Evolutionary conservation across 495 filamentous ascomycete species (phyloP), one percentile per base, ranked within the genome.

Genomic region (Echria macrotheca): DNA sequence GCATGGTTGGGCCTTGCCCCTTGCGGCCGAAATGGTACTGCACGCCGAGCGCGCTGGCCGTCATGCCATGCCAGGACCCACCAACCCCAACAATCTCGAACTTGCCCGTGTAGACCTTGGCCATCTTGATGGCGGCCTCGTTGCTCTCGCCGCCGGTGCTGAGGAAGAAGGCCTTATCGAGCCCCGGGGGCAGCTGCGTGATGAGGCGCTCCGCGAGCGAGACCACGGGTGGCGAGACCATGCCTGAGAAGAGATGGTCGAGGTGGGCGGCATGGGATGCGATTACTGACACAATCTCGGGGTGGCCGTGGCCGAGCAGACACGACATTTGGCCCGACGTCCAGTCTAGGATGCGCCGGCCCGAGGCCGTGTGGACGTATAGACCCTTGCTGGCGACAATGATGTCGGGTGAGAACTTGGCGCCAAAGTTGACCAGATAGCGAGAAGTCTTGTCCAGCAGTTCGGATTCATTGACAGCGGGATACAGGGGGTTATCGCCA

Each of bases 301-400:
- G 75, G 49, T 80, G 70, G 0, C 69, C 71, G 50, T 81, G 78
- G n/a, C 77, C 78, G 1, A 81, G 65, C 0, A 80, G 62, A 18
- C 71, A 79, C 14, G 70, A 72, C 74, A 78, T 77, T 44, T 80
- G 77, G 23, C 76, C 78, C 0, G 76, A 79, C 0, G 77, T 80
- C 64, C 70, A 78, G 56, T 78, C 75, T 2, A 77, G 66, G 25
- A 79, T 73, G 18, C 58, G 59, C 9, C 63, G 59, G 17, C 64
- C 64, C 6, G 44, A 42, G 0, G 55, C 47, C 11, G 60, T 64
- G 23, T 57, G 59, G 22, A 61, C 35, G 25, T 63, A 63, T 3
- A 65, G 21, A 1, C 58, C 59, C 11, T 53, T 47, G 4, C 48
- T 41, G 1, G 53, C 55, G 31, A 53, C 47, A 18, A 65, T 57